Evolutionary conservation across 2,329 filamentous ascomycete species (phyloP).

Genomic region (Nemania sp.): DNA sequence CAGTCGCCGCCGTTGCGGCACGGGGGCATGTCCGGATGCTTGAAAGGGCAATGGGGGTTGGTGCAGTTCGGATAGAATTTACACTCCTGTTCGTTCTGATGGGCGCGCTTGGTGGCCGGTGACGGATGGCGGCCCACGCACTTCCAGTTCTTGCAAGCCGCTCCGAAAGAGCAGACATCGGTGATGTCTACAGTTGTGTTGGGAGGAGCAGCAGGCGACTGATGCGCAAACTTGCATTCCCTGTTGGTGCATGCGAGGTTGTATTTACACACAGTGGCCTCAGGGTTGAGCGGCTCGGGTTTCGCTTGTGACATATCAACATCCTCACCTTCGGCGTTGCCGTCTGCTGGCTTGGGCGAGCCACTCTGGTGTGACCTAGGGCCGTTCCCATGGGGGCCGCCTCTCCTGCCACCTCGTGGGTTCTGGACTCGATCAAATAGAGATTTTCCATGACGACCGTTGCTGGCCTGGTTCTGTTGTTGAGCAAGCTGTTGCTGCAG

Average conservation of each 20-base stretch:
- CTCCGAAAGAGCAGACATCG: constrained; percentile 82
- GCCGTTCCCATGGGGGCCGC: constrained; percentile 49
- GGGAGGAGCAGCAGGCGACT: constrained; percentile 85
- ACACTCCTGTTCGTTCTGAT: constrained; percentile 85
- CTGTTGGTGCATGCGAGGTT: constrained; percentile 87
- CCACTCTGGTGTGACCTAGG: constrained; percentile 40
- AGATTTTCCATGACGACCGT: constrained; percentile 57
- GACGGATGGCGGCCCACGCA: constrained; percentile 92
- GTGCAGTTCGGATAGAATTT: constrained; percentile 91
- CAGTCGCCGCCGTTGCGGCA: constrained; percentile 94
- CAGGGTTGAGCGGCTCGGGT: constrained; percentile 60
- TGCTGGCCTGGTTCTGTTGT: constrained; percentile 56
- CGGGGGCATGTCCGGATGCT: constrained; percentile 81
- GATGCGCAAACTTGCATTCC: constrained; percentile 91
- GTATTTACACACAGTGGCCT: constrained; percentile 81
- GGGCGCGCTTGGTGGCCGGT: constrained; percentile 76
- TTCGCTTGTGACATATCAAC: constrained; percentile 63
- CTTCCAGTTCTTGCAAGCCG: constrained; percentile 93
- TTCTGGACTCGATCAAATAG: constrained; percentile 75
- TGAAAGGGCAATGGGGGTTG: constrained; percentile 85
- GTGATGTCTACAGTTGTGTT: constrained; percentile 76
- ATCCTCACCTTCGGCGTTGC: constrained; percentile 57
- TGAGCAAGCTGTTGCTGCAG: constrained; percentile 67
- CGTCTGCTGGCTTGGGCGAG: constrained; percentile 44
- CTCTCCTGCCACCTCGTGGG: constrained; percentile 56